Percentiles rank a stretch among this genome's conserved stretches.
Conservation (phyloP, 2,329 filamentous ascomycete species). For the Aureobasidium uvarum region DNA sequence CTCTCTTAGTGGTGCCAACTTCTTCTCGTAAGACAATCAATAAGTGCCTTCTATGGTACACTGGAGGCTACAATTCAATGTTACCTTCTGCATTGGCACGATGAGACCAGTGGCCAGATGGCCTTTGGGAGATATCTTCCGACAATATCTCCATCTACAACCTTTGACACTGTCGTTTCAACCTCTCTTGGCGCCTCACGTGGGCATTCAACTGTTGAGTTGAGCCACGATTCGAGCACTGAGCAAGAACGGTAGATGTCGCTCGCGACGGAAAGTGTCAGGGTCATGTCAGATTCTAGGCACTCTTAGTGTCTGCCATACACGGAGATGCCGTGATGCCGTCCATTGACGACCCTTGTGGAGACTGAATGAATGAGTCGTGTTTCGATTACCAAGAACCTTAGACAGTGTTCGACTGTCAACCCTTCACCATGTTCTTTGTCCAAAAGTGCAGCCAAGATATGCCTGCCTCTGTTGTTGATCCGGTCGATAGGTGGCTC, state of each 20-base stretch:
- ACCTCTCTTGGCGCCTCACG: background rate
- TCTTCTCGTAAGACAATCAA: background rate
- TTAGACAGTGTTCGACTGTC: background rate
- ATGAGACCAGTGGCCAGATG: background rate
- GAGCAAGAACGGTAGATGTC: background rate
- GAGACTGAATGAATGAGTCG: background rate
- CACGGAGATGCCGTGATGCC: no score
- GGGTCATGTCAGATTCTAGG: background rate
- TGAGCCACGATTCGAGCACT: background rate
- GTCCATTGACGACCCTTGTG: background rate
- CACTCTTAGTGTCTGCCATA: background rate
- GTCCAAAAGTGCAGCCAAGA: background rate
- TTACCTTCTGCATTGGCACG: background rate
- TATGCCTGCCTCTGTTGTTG: background rate
- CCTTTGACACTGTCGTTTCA: conserved; percentile 8
- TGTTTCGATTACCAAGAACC: background rate
- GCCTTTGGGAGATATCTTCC: background rate
- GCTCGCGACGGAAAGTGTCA: background rate
- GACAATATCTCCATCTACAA: background rate
- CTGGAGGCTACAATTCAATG: background rate
- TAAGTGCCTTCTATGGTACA: background rate
- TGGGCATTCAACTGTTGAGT: background rate
- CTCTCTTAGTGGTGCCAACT: background rate
- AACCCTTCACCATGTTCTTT: background rate
- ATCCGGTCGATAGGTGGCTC: background rate